Evolutionary conservation across 2,329 filamentous ascomycete species (phyloP), one percentile per base, ranked within the genome.

Genomic region (Trichoderma asperellum): DNA sequence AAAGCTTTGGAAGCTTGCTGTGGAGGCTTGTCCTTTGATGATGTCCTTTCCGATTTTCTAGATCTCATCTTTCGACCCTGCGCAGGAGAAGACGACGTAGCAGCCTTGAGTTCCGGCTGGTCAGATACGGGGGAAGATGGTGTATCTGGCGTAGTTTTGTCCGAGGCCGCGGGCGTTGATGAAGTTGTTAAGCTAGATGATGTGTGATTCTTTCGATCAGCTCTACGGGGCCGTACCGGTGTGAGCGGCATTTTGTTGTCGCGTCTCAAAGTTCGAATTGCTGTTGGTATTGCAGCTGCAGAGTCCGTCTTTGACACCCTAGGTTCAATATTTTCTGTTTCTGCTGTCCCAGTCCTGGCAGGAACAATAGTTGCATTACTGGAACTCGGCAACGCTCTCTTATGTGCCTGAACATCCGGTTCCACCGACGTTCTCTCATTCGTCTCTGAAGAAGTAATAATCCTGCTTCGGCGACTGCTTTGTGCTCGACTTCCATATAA

Each of bases 181-280:
- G 84, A 70, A 27, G 77, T 72, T 67, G 81, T 84, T 12, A 85
- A 74, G 5, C 78, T 79, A 2, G 83, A 84, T 2, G 77, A 79
- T 2, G 80, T 73, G 4, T 69, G 72, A 43, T 58, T 12, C 2
- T 57, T 34, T 14, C 68, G 71, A 5, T 61, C 72, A 27, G 61
- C 32, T 18, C 71, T 59, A 14, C 70, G 74, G 49, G 53, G 67
- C 18, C 69, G 71, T 6, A 73, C 65, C 4, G 77, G 76, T 5
- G 76, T 78, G 1, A 71, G 69, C 1, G 73, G 73, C 11, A 71
- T 70, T 29, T 55, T 32, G 14, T 72, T 73, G 12, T 72, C 74
- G 21, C 64, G 71, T n/a, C 73, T 69, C 43, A 72, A 70, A 40
- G 73, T 47, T 5, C 21, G 43, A 12, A 27, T 58, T 8, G 27